These are phyloP conservation scores for Berkeleyomyces basicola DNA, from an alignment of 2,329 filamentous ascomycete species.

Conservation along the genomic window DNA sequence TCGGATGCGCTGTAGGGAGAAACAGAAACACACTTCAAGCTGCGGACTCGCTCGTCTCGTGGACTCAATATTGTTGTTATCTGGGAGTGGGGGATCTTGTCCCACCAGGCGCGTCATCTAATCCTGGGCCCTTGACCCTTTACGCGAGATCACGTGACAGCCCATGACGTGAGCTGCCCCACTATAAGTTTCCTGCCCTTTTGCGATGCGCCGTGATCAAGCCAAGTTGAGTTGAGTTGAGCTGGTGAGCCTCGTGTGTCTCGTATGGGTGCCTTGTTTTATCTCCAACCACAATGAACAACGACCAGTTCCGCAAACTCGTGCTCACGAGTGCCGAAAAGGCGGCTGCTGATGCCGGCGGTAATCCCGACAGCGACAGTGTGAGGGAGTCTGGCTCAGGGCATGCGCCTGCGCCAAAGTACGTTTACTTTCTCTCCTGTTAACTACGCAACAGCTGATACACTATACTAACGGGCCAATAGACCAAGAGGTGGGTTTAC, in stretches of 20 bases:
- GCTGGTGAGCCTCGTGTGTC: too few species aligned
- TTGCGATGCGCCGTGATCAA: background rate
- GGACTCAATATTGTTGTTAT: background rate
- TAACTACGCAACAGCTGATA: background rate
- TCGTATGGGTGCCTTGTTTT: too few species aligned
- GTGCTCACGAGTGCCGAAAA: conserved; percentile 36
- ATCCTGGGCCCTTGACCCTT: background rate
- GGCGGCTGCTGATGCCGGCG: conserved; percentile 17
- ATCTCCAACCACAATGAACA: conserved; percentile 52
- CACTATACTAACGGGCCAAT: background rate
- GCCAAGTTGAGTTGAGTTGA: background rate
- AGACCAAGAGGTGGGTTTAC: background rate
- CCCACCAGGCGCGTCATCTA: background rate
- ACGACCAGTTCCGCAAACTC: conserved; percentile 80
- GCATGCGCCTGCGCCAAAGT: conserved; percentile 24
- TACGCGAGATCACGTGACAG: conserved; percentile 9
- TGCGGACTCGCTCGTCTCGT: too few species aligned
- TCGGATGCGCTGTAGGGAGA: background rate
- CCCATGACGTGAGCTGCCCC: background rate
- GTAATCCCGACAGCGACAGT: background rate
- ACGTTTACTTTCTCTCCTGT: conserved; percentile 21
- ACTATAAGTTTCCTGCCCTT: conserved; percentile 2
- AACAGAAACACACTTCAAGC: background rate
- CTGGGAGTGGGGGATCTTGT: background rate
- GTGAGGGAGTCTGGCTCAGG: background rate